Evolutionary conservation across 257 asterid species (phyloP), one percentile per base, ranked within the genome.

Genomic region (Solanum chmielewskii): DNA sequence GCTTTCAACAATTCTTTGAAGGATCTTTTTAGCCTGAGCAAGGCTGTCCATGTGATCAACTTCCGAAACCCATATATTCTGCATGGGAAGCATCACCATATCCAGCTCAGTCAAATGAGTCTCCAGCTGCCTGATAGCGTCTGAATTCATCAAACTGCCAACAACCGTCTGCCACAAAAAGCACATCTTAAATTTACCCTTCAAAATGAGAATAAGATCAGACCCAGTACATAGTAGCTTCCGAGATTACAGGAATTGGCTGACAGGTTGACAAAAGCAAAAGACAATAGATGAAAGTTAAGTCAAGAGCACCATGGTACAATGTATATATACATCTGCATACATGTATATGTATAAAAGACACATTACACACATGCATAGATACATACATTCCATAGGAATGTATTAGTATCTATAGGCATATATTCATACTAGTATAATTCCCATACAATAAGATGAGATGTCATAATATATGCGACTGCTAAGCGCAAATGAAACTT

Each of bases 41-140:
- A 94, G 96, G 83, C 94, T 88, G 89, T 94, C 93, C 13, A 88
- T 84, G 52, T 62, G 93, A 88, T 81, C 31, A 66, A 94, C 91
- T 18, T 91, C 89, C 0, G 92, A 89, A 14, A 92, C 95, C 97
- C 94, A 92, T 15, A 96, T 86, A 88, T 95, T 94, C 81, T 84
- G 91, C 92, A 92, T 35, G 7, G 93, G 92, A 52, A 91, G 98
- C 88, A 91, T 60, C 2, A 81, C 31, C 88, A 93, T 89, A 49
- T 87, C 93, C 88, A 88, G 56, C 86, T 89, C 91, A 6, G 62
- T 70, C 64, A 94, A 74, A 25, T 89, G 89, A 84, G 90, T 91
- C 83, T 89, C 92, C 88, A 93, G 73, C 87, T 87, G 69, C 69
- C 68, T 62, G 20, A 35, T 18, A 80, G 87, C 87, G 70, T 88